Evolutionary conservation across 495 filamentous ascomycete species (phyloP).

Genomic region (Extremus antarcticus): DNA sequence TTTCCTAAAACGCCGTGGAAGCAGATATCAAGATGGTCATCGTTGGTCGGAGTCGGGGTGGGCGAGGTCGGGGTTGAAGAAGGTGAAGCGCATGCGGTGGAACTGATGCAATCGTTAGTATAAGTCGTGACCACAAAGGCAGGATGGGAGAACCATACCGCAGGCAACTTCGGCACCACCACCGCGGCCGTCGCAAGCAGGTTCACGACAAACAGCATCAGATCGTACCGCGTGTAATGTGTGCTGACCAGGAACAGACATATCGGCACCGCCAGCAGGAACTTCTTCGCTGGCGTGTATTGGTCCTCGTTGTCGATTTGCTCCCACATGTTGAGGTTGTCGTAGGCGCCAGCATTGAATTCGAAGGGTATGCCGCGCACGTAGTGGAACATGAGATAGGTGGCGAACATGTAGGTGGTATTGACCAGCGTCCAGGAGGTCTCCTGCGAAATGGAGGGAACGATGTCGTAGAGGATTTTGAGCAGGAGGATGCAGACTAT

Average conservation of each 20-base stretch:
- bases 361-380: slow-evolving; percentile 97
- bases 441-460: slow-evolving; percentile 90
- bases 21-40: neutral
- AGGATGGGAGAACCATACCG: slow-evolving; percentile 44
- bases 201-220: slow-evolving; percentile 94
- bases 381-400: slow-evolving; percentile 98
- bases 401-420: slow-evolving; percentile 97
- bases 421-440: slow-evolving; percentile 98
- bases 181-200: slow-evolving; percentile 82
- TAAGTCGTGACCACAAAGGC: neutral
- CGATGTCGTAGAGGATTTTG: slow-evolving; percentile 92
- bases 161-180: slow-evolving; percentile 90
- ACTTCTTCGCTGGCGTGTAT: slow-evolving; percentile 97
- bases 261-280: slow-evolving; percentile 86
- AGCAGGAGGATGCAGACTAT: slow-evolving; percentile 76
- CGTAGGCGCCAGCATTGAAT: slow-evolving; percentile 97
- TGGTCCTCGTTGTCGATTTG: slow-evolving; percentile 99
- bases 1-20: neutral
- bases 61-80: slow-evolving; percentile 13
- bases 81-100: slow-evolving; percentile 16
- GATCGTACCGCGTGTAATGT: slow-evolving; percentile 95
- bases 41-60: slow-evolving; percentile 1
- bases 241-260: slow-evolving; percentile 91
- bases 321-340: slow-evolving; percentile 99
- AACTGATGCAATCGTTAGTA: slow-evolving; percentile 5